These are phyloP conservation scores for Cladophialophora immunda DNA, from an alignment of 2,329 filamentous ascomycete genomes.

Conservation along the genomic window DNA sequence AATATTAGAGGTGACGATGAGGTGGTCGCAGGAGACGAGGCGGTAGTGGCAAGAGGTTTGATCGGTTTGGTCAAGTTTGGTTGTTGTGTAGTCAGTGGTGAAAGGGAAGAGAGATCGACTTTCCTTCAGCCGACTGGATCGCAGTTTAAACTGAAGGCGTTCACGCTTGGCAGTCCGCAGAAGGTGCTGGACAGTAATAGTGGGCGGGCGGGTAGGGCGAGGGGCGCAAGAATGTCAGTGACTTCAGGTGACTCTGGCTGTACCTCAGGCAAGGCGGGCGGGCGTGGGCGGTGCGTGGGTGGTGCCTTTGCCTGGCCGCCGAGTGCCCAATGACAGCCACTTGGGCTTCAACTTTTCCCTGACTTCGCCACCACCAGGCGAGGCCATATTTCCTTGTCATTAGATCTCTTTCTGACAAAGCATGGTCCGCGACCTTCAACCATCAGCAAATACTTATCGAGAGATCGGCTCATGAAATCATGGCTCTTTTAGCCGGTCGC, in stretches of 20 bases:
- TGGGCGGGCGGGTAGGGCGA: background rate
- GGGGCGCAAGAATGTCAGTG: background rate
- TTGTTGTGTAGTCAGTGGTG: conserved; percentile 21
- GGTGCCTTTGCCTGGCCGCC: conserved; percentile 6
- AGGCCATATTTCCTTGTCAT: conserved; percentile 2
- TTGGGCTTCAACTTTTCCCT: conserved; percentile 17
- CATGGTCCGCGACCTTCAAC: background rate
- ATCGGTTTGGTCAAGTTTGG: conserved; percentile 14
- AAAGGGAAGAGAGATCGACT: conserved; percentile 27
- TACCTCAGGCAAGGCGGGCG: conserved; percentile 2
- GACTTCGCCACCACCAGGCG: conserved; percentile 13
- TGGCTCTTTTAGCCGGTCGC: background rate
- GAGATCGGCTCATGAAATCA: background rate
- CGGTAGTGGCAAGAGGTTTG: conserved; percentile 27
- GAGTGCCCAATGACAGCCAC: conserved; percentile 7
- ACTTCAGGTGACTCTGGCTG: conserved; percentile 8
- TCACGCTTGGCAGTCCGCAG: conserved; percentile 6
- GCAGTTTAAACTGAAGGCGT: conserved; percentile 11
- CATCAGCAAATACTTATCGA: background rate
- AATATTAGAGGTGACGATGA: conserved; percentile 18
- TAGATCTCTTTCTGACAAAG: conserved; percentile 15
- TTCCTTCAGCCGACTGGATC: conserved; percentile 11
- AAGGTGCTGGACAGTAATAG: conserved; percentile 6
- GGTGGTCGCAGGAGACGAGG: conserved; percentile 16
- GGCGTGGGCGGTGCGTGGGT: conserved; percentile 5